Conservation (phyloP, 2,329 filamentous ascomycete genomes). For the Penicillium sp. region DNA sequence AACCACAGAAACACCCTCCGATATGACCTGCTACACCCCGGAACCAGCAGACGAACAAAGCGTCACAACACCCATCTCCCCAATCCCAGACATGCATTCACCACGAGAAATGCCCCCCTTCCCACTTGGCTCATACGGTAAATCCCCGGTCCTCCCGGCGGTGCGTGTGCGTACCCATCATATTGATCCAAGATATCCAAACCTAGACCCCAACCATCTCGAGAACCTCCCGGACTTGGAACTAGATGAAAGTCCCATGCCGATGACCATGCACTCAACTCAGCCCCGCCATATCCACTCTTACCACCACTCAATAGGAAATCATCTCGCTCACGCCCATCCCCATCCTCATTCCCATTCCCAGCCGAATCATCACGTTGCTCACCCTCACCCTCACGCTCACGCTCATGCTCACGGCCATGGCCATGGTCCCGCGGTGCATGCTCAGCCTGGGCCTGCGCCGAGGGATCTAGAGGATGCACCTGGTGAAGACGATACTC, state of each 20-base stretch:
- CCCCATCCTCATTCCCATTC: neutral
- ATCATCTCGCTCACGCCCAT: neutral
- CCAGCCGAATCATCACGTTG: neutral
- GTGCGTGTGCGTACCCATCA: slow-evolving; percentile 7
- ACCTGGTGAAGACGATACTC: slow-evolving; percentile 8
- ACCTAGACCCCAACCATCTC: slow-evolving; percentile 25
- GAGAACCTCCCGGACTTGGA: slow-evolving; percentile 27
- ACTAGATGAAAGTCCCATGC: slow-evolving; percentile 26
- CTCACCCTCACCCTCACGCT: no score
- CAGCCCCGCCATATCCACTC: slow-evolving; percentile 5
- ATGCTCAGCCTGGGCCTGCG: neutral
- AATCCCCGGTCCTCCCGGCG: slow-evolving; percentile 7
- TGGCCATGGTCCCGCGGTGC: neutral
- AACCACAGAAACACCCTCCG: slow-evolving; percentile 33
- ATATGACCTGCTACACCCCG: slow-evolving; percentile 40
- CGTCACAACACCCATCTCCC: slow-evolving; percentile 28
- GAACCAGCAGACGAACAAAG: slow-evolving; percentile 31
- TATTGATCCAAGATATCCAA: slow-evolving; percentile 9
- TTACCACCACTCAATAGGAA: slow-evolving; percentile 15
- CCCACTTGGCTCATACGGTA: slow-evolving; percentile 8
- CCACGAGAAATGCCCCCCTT: slow-evolving; percentile 24
- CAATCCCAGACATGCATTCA: slow-evolving; percentile 26
- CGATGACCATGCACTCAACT: slow-evolving; percentile 15
- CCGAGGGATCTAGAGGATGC: slow-evolving; percentile 14
- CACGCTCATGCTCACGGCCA: neutral